Evolutionary conservation across 768 basidiomycete species (phyloP).

Genomic region (Leccinum broughii): DNA sequence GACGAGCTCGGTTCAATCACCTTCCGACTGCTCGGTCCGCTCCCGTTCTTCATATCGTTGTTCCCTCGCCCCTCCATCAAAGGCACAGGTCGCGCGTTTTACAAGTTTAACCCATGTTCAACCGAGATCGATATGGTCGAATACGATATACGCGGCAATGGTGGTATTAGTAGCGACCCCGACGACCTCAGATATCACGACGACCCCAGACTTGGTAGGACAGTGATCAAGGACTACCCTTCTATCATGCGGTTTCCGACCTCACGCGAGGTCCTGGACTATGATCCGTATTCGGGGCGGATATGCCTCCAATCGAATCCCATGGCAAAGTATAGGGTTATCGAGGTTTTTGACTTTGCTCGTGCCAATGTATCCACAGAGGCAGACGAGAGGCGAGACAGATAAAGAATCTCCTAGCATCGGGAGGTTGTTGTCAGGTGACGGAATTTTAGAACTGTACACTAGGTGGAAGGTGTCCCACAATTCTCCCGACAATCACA

Average conservation of each 20-base stretch:
- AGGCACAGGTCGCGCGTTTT: conserved; percentile 16
- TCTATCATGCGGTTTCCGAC: conserved; percentile 1
- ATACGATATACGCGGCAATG: conserved; percentile 8
- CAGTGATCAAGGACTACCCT: conserved; percentile 4
- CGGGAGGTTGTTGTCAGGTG: no score
- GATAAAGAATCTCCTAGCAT: no score
- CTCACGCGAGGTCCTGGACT: conserved; percentile 10
- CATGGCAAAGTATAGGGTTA: not conserved
- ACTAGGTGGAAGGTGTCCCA: no score
- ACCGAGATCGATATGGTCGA: conserved; percentile 9
- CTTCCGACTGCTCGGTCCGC: conserved; percentile 5
- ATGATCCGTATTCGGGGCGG: conserved; percentile 22
- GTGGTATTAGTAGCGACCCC: not conserved
- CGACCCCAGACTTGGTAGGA: not conserved
- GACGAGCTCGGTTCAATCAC: conserved; percentile 9
- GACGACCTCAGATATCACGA: not conserved
- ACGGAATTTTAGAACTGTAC: no score
- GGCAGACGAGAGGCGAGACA: not conserved
- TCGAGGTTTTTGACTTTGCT: conserved; percentile 21
- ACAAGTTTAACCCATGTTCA: not conserved
- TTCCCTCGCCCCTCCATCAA: conserved; percentile 15
- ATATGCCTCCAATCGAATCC: conserved; percentile 8
- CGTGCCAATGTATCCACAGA: not conserved
- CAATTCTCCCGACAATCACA: no score
- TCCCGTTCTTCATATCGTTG: not conserved